Percentiles rank a stretch among this genome's conserved stretches.
Conservation (phyloP, 2,329 filamentous ascomycete genomes). For the Exophiala calicioides region DNA sequence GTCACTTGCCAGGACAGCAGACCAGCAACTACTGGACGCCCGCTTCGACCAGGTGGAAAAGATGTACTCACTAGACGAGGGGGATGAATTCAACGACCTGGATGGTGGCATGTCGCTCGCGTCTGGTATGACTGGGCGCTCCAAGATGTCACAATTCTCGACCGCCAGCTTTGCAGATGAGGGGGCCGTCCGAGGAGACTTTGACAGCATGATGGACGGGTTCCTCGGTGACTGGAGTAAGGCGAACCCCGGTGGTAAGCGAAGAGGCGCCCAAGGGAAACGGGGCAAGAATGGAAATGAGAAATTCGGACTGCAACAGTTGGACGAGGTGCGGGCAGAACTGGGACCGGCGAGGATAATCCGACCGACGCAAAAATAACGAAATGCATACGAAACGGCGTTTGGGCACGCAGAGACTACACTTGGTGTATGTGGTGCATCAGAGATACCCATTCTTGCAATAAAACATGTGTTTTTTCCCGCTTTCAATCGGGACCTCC, state of each 20-base stretch:
- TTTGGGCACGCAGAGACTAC: conserved; percentile 9
- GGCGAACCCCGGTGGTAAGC: conserved; percentile 42
- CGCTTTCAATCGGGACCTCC: conserved; percentile 8
- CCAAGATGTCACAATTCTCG: conserved; percentile 64
- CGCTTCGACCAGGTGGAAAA: conserved; percentile 91
- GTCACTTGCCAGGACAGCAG: conserved; percentile 82
- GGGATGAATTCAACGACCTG: conserved; percentile 52
- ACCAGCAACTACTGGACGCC: conserved; percentile 79
- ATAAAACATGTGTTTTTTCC: conserved; percentile 13
- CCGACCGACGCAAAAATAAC: conserved; percentile 34
- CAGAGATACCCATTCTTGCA: conserved; percentile 22
- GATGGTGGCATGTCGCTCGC: conserved; percentile 53
- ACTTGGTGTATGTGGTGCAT: conserved; percentile 14
- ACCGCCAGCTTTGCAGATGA: conserved; percentile 46
- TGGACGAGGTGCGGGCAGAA: conserved; percentile 83
- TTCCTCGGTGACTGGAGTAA: conserved; percentile 69
- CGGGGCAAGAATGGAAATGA: conserved; percentile 76
- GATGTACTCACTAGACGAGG: conserved; percentile 67
- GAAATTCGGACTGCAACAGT: conserved; percentile 78
- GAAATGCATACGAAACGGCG: conserved; percentile 10
- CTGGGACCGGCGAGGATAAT: conserved; percentile 73
- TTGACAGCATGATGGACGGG: conserved; percentile 88
- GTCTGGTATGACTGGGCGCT: conserved; percentile 44
- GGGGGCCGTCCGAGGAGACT: conserved; percentile 71
- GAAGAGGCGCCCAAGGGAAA: conserved; percentile 53